These are phyloP conservation scores for Axilococcus clingmanii DNA, from an alignment of 139 green algal species.

Conservation along the genomic window DNA sequence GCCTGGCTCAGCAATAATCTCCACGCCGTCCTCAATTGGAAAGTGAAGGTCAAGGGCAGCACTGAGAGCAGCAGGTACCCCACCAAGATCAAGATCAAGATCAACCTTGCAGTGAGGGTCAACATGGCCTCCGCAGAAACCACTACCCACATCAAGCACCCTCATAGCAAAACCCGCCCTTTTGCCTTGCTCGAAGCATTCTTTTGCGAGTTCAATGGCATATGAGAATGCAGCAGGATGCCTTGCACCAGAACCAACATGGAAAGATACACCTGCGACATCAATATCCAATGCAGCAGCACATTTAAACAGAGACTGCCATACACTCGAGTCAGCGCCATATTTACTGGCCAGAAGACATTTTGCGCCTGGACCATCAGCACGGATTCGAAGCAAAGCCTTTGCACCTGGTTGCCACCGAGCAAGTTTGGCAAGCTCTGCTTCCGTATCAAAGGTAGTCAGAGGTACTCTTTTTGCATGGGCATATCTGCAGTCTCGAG, in stretches of 20 bases:
- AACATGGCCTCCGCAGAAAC: constrained; percentile 74
- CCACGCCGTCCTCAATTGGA: constrained; percentile 50
- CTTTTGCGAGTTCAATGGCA: constrained; percentile 24
- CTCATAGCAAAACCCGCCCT: constrained; percentile 72
- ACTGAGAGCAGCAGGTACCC: constrained; percentile 76
- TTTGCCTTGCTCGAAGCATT: constrained; percentile 70
- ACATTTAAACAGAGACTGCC: constrained; percentile 17
- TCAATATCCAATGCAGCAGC: constrained; percentile 32
- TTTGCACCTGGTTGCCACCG: constrained; percentile 15
- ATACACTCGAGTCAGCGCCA: constrained; percentile 60
- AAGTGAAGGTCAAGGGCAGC: constrained; percentile 76
- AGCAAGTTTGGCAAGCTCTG: constrained; percentile 79
- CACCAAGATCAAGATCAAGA: constrained; percentile 62
- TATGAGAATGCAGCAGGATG: constrained; percentile 66
- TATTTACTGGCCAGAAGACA: constrained; percentile 73
- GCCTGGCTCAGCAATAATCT: constrained; percentile 90
- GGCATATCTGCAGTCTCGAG: constrained; percentile 57
- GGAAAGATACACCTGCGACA: constrained; percentile 89
- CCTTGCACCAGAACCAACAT: constrained; percentile 82
- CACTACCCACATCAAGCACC: constrained; percentile 92
- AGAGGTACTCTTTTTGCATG: constrained; percentile 43
- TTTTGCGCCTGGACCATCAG: constrained; percentile 52
- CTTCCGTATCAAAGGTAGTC: constrained; percentile 89
- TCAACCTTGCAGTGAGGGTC: constrained; percentile 49
- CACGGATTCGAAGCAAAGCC: constrained; percentile 82